Conservation (phyloP, 805 yeast genomes). For the Yamadazyma laniorum region DNA sequence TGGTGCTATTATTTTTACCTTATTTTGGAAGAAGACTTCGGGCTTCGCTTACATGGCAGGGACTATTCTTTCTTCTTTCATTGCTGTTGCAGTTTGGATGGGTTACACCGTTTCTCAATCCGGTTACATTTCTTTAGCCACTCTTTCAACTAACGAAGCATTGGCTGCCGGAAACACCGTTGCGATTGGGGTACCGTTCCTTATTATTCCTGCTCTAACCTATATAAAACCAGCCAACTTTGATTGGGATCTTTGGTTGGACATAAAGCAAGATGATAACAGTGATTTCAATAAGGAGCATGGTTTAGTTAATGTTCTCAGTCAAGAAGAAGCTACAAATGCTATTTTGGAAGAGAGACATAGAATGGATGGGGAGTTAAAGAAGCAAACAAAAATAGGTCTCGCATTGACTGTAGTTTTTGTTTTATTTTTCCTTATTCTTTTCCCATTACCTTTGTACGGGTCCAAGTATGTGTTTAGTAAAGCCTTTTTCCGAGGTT, state of each 20-base stretch:
- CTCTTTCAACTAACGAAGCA: constrained; percentile 16
- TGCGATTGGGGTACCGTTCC: constrained; percentile 14
- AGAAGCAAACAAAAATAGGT: constrained; percentile 25
- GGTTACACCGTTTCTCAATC: constrained; percentile 15
- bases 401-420: constrained; percentile 22
- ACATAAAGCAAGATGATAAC: constrained; percentile 16
- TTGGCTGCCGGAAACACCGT: constrained; percentile 17
- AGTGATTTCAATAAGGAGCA: constrained; percentile 26
- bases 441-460: constrained; percentile 39
- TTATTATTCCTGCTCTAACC: constrained; percentile 12
- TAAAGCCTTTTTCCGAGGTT: constrained; percentile 23
- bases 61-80: constrained; percentile 33
- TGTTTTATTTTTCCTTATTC: constrained; percentile 15
- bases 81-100: constrained; percentile 40
- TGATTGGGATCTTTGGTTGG: constrained; percentile 14
- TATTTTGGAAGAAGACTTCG: constrained; percentile 31
- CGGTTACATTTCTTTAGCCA: constrained; percentile 12
- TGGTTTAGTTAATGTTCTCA: constrained; percentile 25
- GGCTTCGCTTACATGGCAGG: constrained; percentile 38
- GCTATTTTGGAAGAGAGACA: constrained; percentile 20
- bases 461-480: constrained; percentile 61
- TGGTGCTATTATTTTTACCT: constrained; percentile 22
- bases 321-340: constrained; percentile 27
- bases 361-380: constrained; percentile 19
- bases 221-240: constrained; percentile 14